Evolutionary conservation across 352 stramenopile genomes (phyloP), one percentile per base, ranked within the genome.

Genomic region (Pythium grandisporangium): DNA sequence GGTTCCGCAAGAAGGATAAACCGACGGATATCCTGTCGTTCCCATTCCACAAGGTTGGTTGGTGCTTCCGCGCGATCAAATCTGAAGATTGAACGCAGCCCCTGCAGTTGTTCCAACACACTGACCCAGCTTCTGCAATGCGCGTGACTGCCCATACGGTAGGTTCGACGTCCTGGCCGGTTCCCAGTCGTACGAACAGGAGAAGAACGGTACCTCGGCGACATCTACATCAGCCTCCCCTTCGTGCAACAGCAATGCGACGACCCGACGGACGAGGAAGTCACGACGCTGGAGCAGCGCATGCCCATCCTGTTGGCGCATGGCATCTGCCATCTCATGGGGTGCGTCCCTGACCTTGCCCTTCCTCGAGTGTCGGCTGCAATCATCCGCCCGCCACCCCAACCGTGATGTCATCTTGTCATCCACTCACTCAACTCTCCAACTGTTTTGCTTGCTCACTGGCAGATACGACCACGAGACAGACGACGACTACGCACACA

Each of bases 1-100:
- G 56, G 43, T 81, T 66, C 35, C 76, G 76, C 16, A 63, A 84
- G 42, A 86, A 89, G 55, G 68, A 93, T 52, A 84, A 79, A 26
- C 62, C 76, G 7, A 93, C 76, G 7, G 74, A 93, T 41, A 84
- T 90, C 37, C 51, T 93, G 14, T 93, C 79, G 13, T 90, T 90
- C 47, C 76, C 79, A 8, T 72, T 72, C 44, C 74, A 89, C 63
- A 80, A 88, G 64, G 70, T 84, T 26, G 2, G 24, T 54, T 17
- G 16, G 0, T 16, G 23, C 38, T 38, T 39, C 30, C 14, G 10
- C 6, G 30, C 27, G 14, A 23, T 4, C 11, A n/a, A n/a, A n/a
- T n/a, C n/a, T n/a, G n/a, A n/a, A n/a, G n/a, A n/a, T n/a, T n/a
- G n/a, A n/a, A n/a, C n/a, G n/a, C n/a, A n/a, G n/a, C n/a, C n/a